These are phyloP conservation scores for Besnoitia besnoiti DNA, from an alignment of 169 alveolate genomes.

Conservation along the genomic window DNA sequence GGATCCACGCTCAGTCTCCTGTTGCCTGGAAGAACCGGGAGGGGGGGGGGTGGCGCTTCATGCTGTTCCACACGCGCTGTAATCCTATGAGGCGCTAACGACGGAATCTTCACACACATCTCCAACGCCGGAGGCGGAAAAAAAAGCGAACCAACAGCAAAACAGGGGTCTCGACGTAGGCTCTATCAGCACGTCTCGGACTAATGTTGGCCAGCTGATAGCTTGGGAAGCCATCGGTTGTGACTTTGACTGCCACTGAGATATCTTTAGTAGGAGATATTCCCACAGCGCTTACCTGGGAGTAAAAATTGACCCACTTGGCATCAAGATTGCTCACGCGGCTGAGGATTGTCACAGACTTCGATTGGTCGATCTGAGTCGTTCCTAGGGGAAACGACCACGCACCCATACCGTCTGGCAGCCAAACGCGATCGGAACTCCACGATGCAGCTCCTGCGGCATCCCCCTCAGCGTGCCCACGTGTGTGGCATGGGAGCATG, in stretches of 20 bases:
- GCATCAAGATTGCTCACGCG: slow-evolving; percentile 4
- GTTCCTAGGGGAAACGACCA: slow-evolving; percentile 46
- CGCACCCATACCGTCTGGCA: slow-evolving; percentile 67
- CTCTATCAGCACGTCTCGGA: no score
- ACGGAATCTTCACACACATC: no score
- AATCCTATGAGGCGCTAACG: no score
- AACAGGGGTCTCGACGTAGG: no score
- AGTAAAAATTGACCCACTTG: neutral
- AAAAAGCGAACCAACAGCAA: no score
- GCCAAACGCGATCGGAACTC: slow-evolving; percentile 49
- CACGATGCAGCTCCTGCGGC: neutral
- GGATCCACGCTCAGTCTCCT: no score
- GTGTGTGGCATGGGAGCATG: slow-evolving; percentile 55
- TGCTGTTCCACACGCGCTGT: no score
- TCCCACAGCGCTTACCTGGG: neutral
- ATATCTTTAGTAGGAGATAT: neutral
- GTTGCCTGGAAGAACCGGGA: no score
- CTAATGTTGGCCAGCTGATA: no score
- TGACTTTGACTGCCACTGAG: neutral
- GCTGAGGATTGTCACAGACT: slow-evolving; percentile 15
- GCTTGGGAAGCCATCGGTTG: no score
- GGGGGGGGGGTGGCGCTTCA: no score
- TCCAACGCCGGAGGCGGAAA: no score
- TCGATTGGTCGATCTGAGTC: slow-evolving; percentile 3
- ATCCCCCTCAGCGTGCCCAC: neutral